Base-by-base conservation (phyloP, 306 rosid genomes). In the Dicorynia guianensis region DNA sequence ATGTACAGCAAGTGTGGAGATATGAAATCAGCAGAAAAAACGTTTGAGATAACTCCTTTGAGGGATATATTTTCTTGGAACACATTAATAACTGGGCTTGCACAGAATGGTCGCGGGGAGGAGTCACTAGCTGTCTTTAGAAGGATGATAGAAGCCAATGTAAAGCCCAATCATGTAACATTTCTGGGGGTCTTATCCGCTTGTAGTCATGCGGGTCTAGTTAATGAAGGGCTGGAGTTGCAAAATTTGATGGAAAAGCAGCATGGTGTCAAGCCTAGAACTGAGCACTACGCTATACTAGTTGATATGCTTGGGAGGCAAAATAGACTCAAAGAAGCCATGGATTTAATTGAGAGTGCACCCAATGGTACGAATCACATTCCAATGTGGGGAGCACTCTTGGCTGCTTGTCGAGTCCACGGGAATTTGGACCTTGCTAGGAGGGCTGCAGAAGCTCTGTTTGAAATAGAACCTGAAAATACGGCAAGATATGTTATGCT, bases 301-400 rank as follows among this genome's bases (percentile, higher is more conserved):
- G 69, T 89, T 73, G 90, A 89, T 75, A 75, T 85, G 78, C 84
- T 89, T 63, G 95, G 92, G 64, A 85, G 88, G 85, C 75, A 89
- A 79, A 89, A 85, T 66, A 83, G 81, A 62, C 81, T 89, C 43
- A 25, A 80, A 15, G 87, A 85, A 77, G 87, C 87, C 5, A 15
- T 83, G 79, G 80, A 83, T 74, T 79, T 83, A 57, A 79, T 87
- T 56, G 73, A 80, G 77, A 81, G 79, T 43, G 84, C 78, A 30
- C 80, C 85, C 18, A 25, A 40, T 72, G 80, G 78, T 64, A 77
- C 70, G 35, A 71, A 83, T 65, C 87, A 87, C 63, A 52, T 79
- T 5, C 88, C 83, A 10, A 76, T 83, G 43, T 89, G 90, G 95
- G 95, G 95, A 33, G 91, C 95, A 33, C 39, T 89, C 7, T 73